Evolutionary conservation across 768 basidiomycete species (phyloP), one percentile per base, ranked within the genome.

Genomic region (Lepiota brunneoincarnata): DNA sequence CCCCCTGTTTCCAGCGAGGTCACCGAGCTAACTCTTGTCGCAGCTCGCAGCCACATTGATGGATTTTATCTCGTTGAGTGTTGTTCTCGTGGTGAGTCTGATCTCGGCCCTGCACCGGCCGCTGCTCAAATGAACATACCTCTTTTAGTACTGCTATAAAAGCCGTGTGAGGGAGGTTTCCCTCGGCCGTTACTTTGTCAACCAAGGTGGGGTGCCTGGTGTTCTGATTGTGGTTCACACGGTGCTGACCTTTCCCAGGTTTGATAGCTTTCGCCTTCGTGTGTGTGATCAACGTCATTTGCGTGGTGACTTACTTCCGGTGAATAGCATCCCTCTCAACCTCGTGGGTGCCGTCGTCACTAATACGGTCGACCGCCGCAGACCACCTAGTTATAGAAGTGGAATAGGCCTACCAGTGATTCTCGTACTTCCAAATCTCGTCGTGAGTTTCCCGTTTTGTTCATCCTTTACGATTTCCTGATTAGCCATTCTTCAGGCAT

Each of bases 381-480:
- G 73, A 21, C 69, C 69, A 6, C 62, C 64, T 5, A 63, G 58
- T 21, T 66, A 57, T 53, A 62, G 68, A 41, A 69, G 63, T 37
- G 72, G 71, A 6, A 55, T 71, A 17, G 74, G 72, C 6, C 63
- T 74, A 14, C 73, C 75, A 1, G 59, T 71, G 17, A 66, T 72
- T 21, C 63, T 73, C 17, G 63, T 69, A 10, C 54, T 73, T 15
- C 68, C 74, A 2, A 73, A 75, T 49, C 56, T 75, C 23, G 64
- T 74, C 17, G 72, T 72, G 36, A 61, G 69, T 56, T 11, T 20
- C 41, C 7, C 11, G 17, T 21, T 17, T 34, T 18, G 10, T 17
- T 12, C 7, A 26, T 10, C 10, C 14, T 44, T 10, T 21, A 11
- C 10, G n/a, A 20, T 15, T 28, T 21, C 2, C 20, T 17, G 23